These are phyloP conservation scores for Alternaria arbusti DNA, from an alignment of 2,329 filamentous ascomycete species.

Conservation along the genomic window DNA sequence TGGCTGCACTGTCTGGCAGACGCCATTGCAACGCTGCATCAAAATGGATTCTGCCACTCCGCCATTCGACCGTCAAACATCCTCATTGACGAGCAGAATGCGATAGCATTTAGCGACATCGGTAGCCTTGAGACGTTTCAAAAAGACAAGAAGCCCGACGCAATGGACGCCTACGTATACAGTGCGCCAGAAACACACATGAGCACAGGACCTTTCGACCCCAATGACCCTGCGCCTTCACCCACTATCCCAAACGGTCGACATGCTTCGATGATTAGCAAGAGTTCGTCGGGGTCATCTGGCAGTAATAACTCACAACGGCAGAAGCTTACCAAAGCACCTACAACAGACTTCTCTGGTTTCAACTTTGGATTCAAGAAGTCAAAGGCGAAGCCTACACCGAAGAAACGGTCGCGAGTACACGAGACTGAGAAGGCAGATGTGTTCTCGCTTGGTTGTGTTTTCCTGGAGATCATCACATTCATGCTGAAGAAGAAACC, in stretches of 20 bases:
- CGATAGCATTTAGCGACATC: slow-evolving; percentile 72
- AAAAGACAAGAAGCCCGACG: slow-evolving; percentile 61
- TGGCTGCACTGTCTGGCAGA: slow-evolving; percentile 78
- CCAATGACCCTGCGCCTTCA: slow-evolving; percentile 14
- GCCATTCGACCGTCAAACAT: slow-evolving; percentile 75
- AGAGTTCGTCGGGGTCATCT: slow-evolving; percentile 45
- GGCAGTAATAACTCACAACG: slow-evolving; percentile 41
- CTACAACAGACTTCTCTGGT: slow-evolving; percentile 39
- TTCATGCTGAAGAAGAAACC: slow-evolving; percentile 72
- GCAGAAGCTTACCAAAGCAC: slow-evolving; percentile 44
- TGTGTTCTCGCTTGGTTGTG: slow-evolving; percentile 74
- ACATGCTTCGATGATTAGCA: slow-evolving; percentile 43
- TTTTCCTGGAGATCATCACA: slow-evolving; percentile 74
- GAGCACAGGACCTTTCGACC: slow-evolving; percentile 31
- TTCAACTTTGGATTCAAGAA: slow-evolving; percentile 48
- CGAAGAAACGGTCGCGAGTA: slow-evolving; percentile 33
- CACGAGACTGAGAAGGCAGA: slow-evolving; percentile 61
- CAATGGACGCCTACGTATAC: slow-evolving; percentile 75
- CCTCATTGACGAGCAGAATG: slow-evolving; percentile 68
- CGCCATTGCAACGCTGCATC: slow-evolving; percentile 71
- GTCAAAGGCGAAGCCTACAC: slow-evolving; percentile 37
- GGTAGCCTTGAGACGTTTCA: slow-evolving; percentile 57
- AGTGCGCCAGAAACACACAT: slow-evolving; percentile 67
- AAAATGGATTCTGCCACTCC: slow-evolving; percentile 67
- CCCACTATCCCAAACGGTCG: slow-evolving; percentile 25